These are phyloP conservation scores for Verticillium albo-atrum DNA, from an alignment of 2,329 filamentous ascomycete species.

Conservation along the genomic window DNA sequence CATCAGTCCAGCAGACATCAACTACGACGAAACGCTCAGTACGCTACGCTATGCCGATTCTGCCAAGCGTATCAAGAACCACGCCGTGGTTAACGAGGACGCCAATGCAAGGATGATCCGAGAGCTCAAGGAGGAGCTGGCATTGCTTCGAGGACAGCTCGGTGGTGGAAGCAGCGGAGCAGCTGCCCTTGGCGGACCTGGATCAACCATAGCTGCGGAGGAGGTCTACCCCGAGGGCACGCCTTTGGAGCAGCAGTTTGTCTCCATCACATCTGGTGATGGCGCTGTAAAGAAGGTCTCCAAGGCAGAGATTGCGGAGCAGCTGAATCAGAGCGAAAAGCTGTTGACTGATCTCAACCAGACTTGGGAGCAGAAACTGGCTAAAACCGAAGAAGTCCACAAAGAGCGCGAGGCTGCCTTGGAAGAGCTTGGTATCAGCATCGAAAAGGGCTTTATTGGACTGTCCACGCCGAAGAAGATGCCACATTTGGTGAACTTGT, in stretches of 20 bases:
- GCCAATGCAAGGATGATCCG: conserved; percentile 98
- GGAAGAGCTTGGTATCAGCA: conserved; percentile 96
- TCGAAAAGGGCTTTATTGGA: conserved; percentile 96
- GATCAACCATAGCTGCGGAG: conserved; percentile 49
- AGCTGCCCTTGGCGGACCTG: conserved; percentile 29
- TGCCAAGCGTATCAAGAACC: conserved; percentile 99
- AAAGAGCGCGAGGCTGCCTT: conserved; percentile 93
- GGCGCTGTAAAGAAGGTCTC: conserved; percentile 91
- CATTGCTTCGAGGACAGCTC: conserved; percentile 81
- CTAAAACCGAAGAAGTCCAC: conserved; percentile 94
- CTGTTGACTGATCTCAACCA: conserved; percentile 93
- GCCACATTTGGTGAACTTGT: conserved; percentile 97
- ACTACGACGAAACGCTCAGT: conserved; percentile 95
- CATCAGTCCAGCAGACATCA: conserved; percentile 97
- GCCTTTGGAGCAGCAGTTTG: conserved; percentile 90
- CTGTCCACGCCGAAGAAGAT: conserved; percentile 97
- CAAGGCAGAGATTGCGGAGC: conserved; percentile 96
- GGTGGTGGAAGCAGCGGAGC: conserved; percentile 51
- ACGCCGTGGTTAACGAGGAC: conserved; percentile 98
- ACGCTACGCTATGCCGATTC: conserved; percentile 96
- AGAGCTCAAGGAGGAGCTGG: conserved; percentile 92
- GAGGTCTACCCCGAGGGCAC: conserved; percentile 90
- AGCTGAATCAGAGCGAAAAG: conserved; percentile 94
- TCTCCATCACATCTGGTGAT: conserved; percentile 84
- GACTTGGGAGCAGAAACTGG: conserved; percentile 96